Evolutionary conservation across 805 yeast genomes (phyloP).

Genomic region (Zygosaccharomyces rouxii): DNA sequence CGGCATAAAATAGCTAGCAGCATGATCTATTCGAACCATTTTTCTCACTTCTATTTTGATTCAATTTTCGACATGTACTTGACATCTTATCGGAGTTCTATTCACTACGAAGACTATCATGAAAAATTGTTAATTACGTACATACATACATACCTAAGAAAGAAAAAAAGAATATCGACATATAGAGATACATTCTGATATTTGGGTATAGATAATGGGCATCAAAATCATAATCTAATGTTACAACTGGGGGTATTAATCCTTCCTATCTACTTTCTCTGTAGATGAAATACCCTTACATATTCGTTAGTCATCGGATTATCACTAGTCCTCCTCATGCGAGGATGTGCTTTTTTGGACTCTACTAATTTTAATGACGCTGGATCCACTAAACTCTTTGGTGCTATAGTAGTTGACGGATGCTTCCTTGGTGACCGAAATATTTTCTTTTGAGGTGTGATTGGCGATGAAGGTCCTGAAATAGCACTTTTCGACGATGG

Average conservation of each 20-base stretch:
- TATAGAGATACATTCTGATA: not conserved
- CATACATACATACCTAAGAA: not conserved
- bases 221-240: not conserved
- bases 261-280: slow-evolving; percentile 8
- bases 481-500: not conserved
- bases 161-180: not conserved
- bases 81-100: slow-evolving; percentile 1
- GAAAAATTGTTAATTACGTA: slow-evolving; percentile 1
- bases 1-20: slow-evolving; percentile 34
- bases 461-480: slow-evolving; percentile 4
- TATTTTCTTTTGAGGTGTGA: slow-evolving; percentile 3
- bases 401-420: not conserved
- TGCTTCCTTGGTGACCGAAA: slow-evolving; percentile 2
- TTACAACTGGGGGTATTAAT: not conserved
- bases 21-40: slow-evolving; percentile 33
- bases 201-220: not conserved
- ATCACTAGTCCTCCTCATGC: slow-evolving; percentile 30
- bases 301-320: slow-evolving; percentile 29
- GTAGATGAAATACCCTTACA: slow-evolving; percentile 31
- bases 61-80: not conserved
- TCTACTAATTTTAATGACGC: slow-evolving; percentile 20
- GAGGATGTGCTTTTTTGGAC: slow-evolving; percentile 31
- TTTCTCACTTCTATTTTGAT: not conserved
- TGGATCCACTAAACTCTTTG: slow-evolving; percentile 5
- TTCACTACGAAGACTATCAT: not conserved